Evolutionary conservation across 768 basidiomycete genomes (phyloP).

Genomic region (Baorangia bicolor): DNA sequence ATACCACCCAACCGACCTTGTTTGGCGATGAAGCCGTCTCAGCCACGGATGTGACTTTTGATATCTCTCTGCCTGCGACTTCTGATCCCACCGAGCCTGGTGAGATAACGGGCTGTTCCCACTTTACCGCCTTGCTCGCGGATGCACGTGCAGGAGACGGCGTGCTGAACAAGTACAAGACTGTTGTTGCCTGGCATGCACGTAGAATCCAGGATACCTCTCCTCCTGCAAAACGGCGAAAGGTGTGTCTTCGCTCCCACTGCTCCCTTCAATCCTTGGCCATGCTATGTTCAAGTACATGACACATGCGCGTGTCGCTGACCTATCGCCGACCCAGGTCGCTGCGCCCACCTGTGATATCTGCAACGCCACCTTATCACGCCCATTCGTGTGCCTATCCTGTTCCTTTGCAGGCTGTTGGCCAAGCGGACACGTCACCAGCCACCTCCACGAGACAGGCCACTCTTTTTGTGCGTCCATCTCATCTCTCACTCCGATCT

Average conservation of each 20-base stretch:
- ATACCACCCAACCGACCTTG: slow-evolving; percentile 28
- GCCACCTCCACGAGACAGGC: slow-evolving; percentile 54
- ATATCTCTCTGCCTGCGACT: slow-evolving; percentile 1
- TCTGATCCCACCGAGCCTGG: slow-evolving; percentile 13
- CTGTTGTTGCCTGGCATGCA: slow-evolving; percentile 55
- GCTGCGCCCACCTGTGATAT: slow-evolving; percentile 62
- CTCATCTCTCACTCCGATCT: neutral
- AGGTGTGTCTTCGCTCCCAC: slow-evolving; percentile 41
- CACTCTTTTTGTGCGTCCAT: slow-evolving; percentile 65
- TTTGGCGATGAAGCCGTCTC: slow-evolving; percentile 26
- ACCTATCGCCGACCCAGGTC: slow-evolving; percentile 33
- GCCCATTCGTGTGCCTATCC: slow-evolving; percentile 73
- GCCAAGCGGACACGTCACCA: slow-evolving; percentile 52
- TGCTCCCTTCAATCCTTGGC: neutral
- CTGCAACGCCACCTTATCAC: slow-evolving; percentile 53
- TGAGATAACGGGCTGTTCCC: slow-evolving; percentile 33
- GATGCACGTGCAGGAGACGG: slow-evolving; percentile 29
- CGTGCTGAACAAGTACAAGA: slow-evolving; percentile 51
- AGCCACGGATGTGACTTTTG: slow-evolving; percentile 12
- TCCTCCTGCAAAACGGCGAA: slow-evolving; percentile 59
- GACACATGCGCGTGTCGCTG: neutral
- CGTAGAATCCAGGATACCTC: slow-evolving; percentile 44
- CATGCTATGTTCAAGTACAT: neutral
- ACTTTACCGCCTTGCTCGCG: slow-evolving; percentile 40
- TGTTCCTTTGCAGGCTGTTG: slow-evolving; percentile 74